A percentile compares a stretch with the other conserved stretches of the same genome.
phyloP scores from a whole-genome alignment of 2,329 filamentous ascomycete genomes.

The Xylaria sp. region DNA sequence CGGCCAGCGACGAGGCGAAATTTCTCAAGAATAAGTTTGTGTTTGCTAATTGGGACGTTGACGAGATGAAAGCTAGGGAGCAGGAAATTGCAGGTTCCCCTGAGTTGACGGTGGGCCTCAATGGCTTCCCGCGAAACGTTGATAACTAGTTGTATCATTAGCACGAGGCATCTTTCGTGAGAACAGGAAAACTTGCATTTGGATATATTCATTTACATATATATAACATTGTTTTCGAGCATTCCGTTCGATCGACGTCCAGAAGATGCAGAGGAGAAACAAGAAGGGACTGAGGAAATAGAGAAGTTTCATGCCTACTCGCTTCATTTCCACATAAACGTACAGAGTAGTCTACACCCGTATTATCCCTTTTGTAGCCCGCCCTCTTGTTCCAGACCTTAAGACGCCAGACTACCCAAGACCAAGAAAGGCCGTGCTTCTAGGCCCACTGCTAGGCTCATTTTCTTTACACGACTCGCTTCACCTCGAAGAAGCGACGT shows the following conservation, averaged over 20 bases:
- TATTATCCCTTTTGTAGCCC: slow-evolving; percentile 36
- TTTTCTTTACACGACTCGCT: slow-evolving; percentile 68
- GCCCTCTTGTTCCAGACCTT: slow-evolving; percentile 39
- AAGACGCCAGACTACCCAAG: slow-evolving; percentile 45
- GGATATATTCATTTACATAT: background rate
- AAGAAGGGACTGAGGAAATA: background rate
- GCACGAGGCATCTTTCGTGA: background rate
- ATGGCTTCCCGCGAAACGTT: slow-evolving; percentile 40
- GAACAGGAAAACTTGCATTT: background rate
- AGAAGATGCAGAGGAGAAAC: background rate
- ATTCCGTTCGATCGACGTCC: background rate
- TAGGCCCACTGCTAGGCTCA: background rate
- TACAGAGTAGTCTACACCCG: slow-evolving; percentile 37
- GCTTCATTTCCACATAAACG: slow-evolving; percentile 39
- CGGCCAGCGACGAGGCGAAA: slow-evolving; percentile 40
- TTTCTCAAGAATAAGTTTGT: slow-evolving; percentile 44
- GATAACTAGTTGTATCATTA: slow-evolving; percentile 23
- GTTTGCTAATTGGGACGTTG: slow-evolving; percentile 40
- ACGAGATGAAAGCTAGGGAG: slow-evolving; percentile 41
- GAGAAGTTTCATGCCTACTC: slow-evolving; percentile 35
- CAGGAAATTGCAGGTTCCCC: slow-evolving; percentile 38
- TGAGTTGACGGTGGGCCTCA: slow-evolving; percentile 39
- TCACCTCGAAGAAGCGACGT: slow-evolving; percentile 95
- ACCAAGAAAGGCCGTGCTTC: slow-evolving; percentile 28
- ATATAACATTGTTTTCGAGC: background rate